A percentile compares a stretch with the other conserved stretches of the same genome.
These are phyloP conservation scores for Fraxinus sp. DNA, from an alignment of 305 asterid species.

Conservation along the genomic window DNA sequence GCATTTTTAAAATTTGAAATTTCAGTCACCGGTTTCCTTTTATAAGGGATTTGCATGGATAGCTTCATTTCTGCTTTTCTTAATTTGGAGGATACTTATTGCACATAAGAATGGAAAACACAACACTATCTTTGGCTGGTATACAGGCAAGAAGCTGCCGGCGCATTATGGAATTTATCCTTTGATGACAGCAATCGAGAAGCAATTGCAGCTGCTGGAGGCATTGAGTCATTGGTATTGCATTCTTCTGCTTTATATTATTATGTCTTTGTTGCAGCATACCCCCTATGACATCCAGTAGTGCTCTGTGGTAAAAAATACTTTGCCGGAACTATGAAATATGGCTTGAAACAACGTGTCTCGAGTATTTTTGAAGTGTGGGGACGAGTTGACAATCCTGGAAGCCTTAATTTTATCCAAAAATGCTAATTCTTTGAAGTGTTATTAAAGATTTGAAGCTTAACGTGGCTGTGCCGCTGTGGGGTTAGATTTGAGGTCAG, in stretches of 20 bases:
- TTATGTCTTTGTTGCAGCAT: slow-evolving; percentile 7
- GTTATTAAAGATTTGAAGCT: not conserved
- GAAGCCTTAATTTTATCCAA: not conserved
- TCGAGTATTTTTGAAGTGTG: not conserved
- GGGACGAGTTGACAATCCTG: not conserved
- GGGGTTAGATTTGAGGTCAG: not conserved
- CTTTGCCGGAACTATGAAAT: not conserved
- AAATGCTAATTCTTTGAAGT: not conserved
- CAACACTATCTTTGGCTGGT: slow-evolving; percentile 22
- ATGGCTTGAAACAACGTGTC: slow-evolving; percentile 7
- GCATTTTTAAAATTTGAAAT: slow-evolving; percentile 7
- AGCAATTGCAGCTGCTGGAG: slow-evolving; percentile 88
- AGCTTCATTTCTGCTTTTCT: slow-evolving; percentile 3
- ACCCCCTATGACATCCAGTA: not conserved
- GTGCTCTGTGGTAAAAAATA: not conserved
- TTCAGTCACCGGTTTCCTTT: slow-evolving; percentile 12
- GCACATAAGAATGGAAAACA: slow-evolving; percentile 3
- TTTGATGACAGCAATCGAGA: slow-evolving; percentile 96
- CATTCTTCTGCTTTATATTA: slow-evolving; percentile 6
- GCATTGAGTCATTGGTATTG: slow-evolving; percentile 91
- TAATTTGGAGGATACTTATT: not conserved
- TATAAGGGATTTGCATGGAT: not conserved
- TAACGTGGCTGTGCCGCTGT: not conserved
- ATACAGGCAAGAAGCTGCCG: slow-evolving; percentile 96
- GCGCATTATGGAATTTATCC: slow-evolving; percentile 95